Evolutionary conservation across 805 yeast species (phyloP), one percentile per base, ranked within the genome.

Genomic region (Barnettozyma salicaria): DNA sequence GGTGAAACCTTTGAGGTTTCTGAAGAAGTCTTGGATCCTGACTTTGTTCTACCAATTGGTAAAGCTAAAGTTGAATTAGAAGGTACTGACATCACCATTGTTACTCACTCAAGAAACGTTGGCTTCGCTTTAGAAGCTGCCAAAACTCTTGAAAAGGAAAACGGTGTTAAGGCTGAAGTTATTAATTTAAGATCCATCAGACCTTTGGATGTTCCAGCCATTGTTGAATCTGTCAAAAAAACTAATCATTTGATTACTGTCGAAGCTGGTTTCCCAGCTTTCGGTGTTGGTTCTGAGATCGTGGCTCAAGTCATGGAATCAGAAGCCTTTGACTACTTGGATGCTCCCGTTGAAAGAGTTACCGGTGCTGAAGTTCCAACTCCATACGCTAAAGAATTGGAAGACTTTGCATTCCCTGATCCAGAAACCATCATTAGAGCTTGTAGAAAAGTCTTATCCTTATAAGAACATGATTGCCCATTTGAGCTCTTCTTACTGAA

Each of bases 341-440:
- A 92, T 67, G 95, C 97, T 44, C 99, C 99, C 54, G 86, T 92
- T 50, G 95, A 82, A 71, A 87, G 99, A 75, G 90, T 89, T 56
- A 92, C 98, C 42, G 98, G 98, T 65, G 95, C 97, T 61, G 99
- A 92, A 71, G 97, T 89, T 22, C 99, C 99, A 65, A 92, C 98
- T 52, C 99, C 99, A 49, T 92, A 92, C 62, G 96, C 96, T 54
- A 77, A 79, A 65, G 89, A 82, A 69, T 76, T 92, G 61, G 99
- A 92, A 78, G 94, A 84, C 70, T 85, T 92, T 61, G 96, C 97
- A 39, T 92, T 92, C 96, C 99, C 99, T 65, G 96, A 89, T 63
- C 74, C 85, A 39, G 90, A 85, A 58, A 77, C 88, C 49, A 84
- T 92, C 55, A 76, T 84, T 59, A 82, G 88, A 74, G 97, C 88